phyloP scores from a whole-genome alignment of 2,329 filamentous ascomycete genomes.

The Fusarium sp. region DNA sequence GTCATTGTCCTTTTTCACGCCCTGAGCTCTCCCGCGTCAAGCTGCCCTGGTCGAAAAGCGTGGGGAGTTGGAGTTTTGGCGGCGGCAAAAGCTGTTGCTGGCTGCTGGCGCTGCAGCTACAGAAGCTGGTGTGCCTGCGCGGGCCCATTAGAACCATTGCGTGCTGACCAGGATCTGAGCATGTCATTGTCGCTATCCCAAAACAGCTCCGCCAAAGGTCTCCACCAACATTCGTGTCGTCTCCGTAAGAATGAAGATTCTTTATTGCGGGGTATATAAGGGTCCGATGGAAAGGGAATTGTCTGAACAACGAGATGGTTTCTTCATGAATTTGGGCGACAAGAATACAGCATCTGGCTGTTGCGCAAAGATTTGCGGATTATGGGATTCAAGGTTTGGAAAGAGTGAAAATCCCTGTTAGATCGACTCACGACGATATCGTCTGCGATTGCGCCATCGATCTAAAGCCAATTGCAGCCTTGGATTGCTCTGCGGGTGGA shows the following conservation, averaged over 20 bases:
- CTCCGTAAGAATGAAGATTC: constrained; percentile 9
- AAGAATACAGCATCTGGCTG: neutral
- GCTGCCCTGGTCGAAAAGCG: constrained; percentile 26
- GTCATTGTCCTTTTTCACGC: constrained; percentile 17
- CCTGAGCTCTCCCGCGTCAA: constrained; percentile 29
- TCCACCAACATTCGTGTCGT: constrained; percentile 34
- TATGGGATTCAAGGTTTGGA: neutral
- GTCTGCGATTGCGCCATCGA: constrained; percentile 44
- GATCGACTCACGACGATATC: constrained; percentile 40
- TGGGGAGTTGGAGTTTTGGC: constrained; percentile 28
- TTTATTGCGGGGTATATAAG: neutral
- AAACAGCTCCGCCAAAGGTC: constrained; percentile 27
- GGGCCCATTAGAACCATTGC: constrained; percentile 38
- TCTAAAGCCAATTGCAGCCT: neutral
- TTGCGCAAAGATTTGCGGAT: constrained; percentile 5
- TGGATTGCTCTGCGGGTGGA: constrained; percentile 15
- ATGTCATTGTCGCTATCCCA: constrained; percentile 43
- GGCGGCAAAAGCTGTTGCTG: constrained; percentile 18
- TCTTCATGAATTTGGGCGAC: neutral
- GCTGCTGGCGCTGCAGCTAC: neutral
- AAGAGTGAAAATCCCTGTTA: constrained; percentile 15
- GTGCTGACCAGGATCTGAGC: constrained; percentile 48
- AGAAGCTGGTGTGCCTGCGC: neutral
- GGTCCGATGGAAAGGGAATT: neutral
- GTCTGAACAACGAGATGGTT: fast-evolving